Conservation (phyloP, 495 filamentous ascomycete species). For the Penicillium lagena region DNA sequence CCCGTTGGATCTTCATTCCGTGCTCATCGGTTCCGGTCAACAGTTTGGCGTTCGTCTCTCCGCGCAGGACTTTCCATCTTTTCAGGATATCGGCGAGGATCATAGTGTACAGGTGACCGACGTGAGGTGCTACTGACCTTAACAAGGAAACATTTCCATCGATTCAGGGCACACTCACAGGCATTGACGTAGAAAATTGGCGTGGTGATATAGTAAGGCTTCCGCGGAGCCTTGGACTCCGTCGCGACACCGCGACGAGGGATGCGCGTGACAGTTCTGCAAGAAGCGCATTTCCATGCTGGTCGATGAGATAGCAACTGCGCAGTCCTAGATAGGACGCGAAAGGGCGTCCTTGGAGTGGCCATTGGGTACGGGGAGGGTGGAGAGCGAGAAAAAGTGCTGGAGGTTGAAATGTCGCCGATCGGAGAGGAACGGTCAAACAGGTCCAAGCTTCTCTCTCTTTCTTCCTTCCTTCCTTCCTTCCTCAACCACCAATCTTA, state of each 20-base stretch:
- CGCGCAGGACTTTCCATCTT: conserved; percentile 78
- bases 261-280: conserved; percentile 12
- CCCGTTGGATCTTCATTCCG: conserved; percentile 94
- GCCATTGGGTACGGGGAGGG: conserved; percentile 25
- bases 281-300: conserved; percentile 29
- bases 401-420: conserved; percentile 21
- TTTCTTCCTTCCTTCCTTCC: conserved; percentile 11
- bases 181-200: conserved; percentile 99
- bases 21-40: conserved; percentile 97
- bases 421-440: conserved; percentile 11
- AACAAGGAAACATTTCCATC: conserved; percentile 7
- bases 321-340: conserved; percentile 26
- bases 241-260: conserved; percentile 30
- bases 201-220: conserved; percentile 93
- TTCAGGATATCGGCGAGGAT: conserved; percentile 87
- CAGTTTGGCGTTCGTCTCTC: conserved; percentile 59
- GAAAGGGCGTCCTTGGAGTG: conserved; percentile 19
- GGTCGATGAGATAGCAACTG: conserved; percentile 16
- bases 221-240: conserved; percentile 35
- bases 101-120: conserved; percentile 93
- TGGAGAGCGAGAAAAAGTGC: conserved; percentile 8
- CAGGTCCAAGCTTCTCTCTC: conserved; percentile 36
- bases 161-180: conserved; percentile 40
- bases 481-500: not conserved
- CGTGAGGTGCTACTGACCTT: conserved; percentile 68